phyloP scores from a whole-genome alignment of 1,284 basidiomycete genomes.

The Cutaneotrichosporon sp. region DNA sequence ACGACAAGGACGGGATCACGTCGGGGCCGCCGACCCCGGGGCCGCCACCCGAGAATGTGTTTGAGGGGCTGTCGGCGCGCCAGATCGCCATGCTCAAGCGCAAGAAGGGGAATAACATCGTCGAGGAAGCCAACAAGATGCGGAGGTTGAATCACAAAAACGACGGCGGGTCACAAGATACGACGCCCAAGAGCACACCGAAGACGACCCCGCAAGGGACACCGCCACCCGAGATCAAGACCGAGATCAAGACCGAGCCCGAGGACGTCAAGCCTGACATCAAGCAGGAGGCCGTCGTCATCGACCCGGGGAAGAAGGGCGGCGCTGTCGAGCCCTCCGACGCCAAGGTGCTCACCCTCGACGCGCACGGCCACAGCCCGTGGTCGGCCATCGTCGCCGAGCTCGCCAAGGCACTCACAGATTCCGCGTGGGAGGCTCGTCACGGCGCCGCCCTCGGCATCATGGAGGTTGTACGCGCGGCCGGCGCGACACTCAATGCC shows the following conservation, averaged over 20 bases:
- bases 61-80: slow-evolving; percentile 51
- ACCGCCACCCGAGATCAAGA: slow-evolving; percentile 16
- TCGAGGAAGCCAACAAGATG: slow-evolving; percentile 52
- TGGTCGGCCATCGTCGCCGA: slow-evolving; percentile 85
- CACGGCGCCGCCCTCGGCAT: slow-evolving; percentile 93
- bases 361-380: slow-evolving; percentile 70
- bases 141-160: slow-evolving; percentile 41
- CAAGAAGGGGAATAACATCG: slow-evolving; percentile 51
- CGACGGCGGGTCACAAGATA: slow-evolving; percentile 2
- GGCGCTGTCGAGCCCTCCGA: slow-evolving; percentile 44
- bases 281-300: slow-evolving; percentile 37
- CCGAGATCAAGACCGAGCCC: slow-evolving; percentile 20
- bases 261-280: slow-evolving; percentile 19
- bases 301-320: slow-evolving; percentile 53
- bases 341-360: slow-evolving; percentile 25
- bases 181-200: slow-evolving; percentile 19
- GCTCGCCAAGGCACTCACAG: slow-evolving; percentile 82
- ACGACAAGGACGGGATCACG: slow-evolving; percentile 26
- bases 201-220: slow-evolving; percentile 20
- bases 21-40: slow-evolving; percentile 13
- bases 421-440: slow-evolving; percentile 84
- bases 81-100: slow-evolving; percentile 54
- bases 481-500: slow-evolving; percentile 82
- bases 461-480: slow-evolving; percentile 82
- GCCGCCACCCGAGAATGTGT: slow-evolving; percentile 39